Evolutionary conservation across 2,329 filamentous ascomycete species (phyloP), one percentile per base, ranked within the genome.

Genomic region (Colletotrichum lini): DNA sequence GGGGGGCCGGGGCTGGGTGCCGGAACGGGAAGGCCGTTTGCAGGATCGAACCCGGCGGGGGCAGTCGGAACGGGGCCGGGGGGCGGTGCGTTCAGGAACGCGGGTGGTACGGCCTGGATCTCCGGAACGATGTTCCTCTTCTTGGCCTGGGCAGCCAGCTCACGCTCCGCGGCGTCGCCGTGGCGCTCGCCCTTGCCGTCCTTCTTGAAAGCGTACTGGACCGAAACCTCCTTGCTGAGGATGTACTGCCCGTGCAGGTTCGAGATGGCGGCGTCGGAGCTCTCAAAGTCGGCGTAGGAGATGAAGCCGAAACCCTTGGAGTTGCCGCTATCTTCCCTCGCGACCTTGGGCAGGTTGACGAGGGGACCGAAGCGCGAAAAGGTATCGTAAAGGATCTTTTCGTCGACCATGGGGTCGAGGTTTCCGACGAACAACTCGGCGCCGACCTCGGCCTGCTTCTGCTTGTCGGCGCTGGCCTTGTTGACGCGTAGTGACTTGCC

Each of bases 121-220:
- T 95, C 92, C 45, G 95, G 93, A 63, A 94, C 90, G 72, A 99
- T 93, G 78, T 98, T 98, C 81, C 98, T 94, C 80, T 95, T 96
- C 84, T 96, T 96, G 68, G 95, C 96, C 83, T 98, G 94, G 38
- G 93, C 92, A 40, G 96, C 96, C 57, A 99, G 89, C 85, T 94
- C 93, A 78, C 96, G 89, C 84, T 99, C 96, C 40, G 96, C 96
- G 76, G 95, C 90, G 80, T 99, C 96, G 77, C 96, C 96, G 80
- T 99, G 96, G 70, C 96, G 88, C 84, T 98, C 96, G 76, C 96
- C 96, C 84, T 98, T 98, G 76, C 96, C 96, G 78, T 99, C 96
- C 84, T 98, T 98, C 88, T 99, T 99, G 89, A 98, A 98, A 49
- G 96, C 96, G 82, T 98, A 99, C 82, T 98, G 96, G 54, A 99